phyloP scores from a whole-genome alignment of 495 filamentous ascomycete species.

The Annulohypoxylon stygium region DNA sequence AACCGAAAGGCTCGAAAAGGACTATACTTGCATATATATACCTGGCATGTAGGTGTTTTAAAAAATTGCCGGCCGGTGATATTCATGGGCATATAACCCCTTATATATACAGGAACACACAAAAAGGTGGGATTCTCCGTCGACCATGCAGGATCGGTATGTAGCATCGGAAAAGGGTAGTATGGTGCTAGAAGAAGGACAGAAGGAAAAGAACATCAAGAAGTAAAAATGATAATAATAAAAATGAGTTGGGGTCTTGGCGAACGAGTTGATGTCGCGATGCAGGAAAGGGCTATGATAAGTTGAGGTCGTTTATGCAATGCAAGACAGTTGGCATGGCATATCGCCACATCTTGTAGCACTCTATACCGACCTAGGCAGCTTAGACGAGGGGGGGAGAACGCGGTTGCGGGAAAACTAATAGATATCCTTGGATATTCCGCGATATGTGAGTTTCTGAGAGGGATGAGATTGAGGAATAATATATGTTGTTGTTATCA shows the following conservation, averaged over 20 bases:
- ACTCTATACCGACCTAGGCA: conserved; percentile 42
- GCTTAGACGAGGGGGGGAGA: conserved; percentile 11
- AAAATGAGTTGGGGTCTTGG: conserved; percentile 36
- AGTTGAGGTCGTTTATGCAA: conserved; percentile 53
- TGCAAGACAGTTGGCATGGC: conserved; percentile 56
- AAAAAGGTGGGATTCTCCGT: conserved; percentile 30
- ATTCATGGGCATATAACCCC: conserved; percentile 6
- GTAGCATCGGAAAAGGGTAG: not conserved
- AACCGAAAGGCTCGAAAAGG: conserved; percentile 12
- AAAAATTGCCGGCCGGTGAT: conserved; percentile 31
- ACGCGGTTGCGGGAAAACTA: conserved; percentile 34
- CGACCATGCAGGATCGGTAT: conserved; percentile 29
- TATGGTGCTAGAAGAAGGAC: not conserved
- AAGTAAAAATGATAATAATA: not conserved
- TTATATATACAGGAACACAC: not conserved
- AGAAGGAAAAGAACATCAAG: not conserved
- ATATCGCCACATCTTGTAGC: conserved; percentile 44
- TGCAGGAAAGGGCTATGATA: conserved; percentile 43
- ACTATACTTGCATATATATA: conserved; percentile 3
- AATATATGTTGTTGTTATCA: not conserved
- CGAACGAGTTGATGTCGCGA: conserved; percentile 25
- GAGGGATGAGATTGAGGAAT: not conserved
- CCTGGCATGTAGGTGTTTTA: conserved; percentile 10
- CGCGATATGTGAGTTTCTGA: not conserved
- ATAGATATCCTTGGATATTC: not conserved